Evolutionary conservation across 2,329 filamentous ascomycete species (phyloP), one percentile per base, ranked within the genome.

Genomic region (Alternaria arborescens): DNA sequence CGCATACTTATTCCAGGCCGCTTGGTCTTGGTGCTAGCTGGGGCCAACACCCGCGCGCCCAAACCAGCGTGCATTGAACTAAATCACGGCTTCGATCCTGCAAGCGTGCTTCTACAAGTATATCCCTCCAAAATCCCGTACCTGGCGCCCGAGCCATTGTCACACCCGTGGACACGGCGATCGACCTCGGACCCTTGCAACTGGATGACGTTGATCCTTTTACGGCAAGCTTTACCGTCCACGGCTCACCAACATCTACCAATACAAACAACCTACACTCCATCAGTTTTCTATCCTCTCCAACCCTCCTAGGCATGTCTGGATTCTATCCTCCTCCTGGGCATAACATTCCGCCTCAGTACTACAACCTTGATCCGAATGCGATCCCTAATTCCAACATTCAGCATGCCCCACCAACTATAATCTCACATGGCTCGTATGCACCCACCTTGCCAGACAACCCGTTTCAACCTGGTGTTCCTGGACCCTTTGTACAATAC

Each of bases 151-250:
- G 64, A 68, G 66, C 68, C 62, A 67, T 72, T 70, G 65, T 71
- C 67, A 69, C 65, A 62, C 67, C 58, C 58, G 58, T 61, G 44
- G 42, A 65, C 67, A 65, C 53, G 71, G 67, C 72, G 74, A 77
- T 76, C 75, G 70, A 67, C 73, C 63, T 66, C 55, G 56, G 64
- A 77, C 62, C 74, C 73, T 73, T 77, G 75, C 68, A 66, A 60
- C 62, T 74, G 74, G 67, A 78, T 78, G 76, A 78, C 76, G 76
- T 78, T 77, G 73, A 72, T 75, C 68, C 66, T 66, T 61, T 63
- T 70, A 66, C 67, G 66, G 65, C 65, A 53, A 63, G 52, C 61
- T 64, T 70, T 70, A 71, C 63, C 62, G 62, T 71, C 46, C 46
- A 38, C 32, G 32, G 46, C 30, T 38, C 71, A 68, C 68, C 69